Evolutionary conservation across 1,284 basidiomycete species (phyloP).

Genomic region (Cystobasidiaceae sp.): DNA sequence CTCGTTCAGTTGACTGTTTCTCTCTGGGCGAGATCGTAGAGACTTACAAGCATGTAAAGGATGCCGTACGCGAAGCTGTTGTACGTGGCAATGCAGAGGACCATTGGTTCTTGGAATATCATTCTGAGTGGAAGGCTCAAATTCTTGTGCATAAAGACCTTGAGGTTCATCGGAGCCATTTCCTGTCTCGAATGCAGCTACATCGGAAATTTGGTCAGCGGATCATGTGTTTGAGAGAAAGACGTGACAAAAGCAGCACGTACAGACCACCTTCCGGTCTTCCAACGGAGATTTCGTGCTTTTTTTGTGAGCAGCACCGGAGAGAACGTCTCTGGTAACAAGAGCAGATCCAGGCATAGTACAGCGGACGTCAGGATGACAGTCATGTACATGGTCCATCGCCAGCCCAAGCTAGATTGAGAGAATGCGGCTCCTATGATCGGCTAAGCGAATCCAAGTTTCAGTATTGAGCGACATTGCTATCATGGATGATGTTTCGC

Average conservation of each 20-base stretch:
- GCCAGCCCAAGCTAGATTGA: constrained; percentile 49
- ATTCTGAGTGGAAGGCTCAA: constrained; percentile 44
- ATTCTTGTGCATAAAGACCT: constrained; percentile 43
- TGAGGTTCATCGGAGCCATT: constrained; percentile 40
- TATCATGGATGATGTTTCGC: constrained; percentile 46
- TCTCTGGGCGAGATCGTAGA: not conserved
- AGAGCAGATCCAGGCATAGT: constrained; percentile 52
- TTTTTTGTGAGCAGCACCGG: constrained; percentile 34
- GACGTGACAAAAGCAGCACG: constrained; percentile 32
- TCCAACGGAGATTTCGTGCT: constrained; percentile 50
- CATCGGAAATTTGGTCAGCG: not conserved
- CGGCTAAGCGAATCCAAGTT: constrained; percentile 51
- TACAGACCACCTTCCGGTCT: constrained; percentile 48
- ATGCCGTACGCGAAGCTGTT: constrained; percentile 41
- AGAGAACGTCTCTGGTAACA: constrained; percentile 54
- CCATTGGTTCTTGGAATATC: constrained; percentile 46
- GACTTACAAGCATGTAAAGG: constrained; percentile 26
- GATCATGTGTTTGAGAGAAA: not conserved
- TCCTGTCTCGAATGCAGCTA: constrained; percentile 38
- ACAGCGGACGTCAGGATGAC: constrained; percentile 43
- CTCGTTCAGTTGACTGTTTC: constrained; percentile 16
- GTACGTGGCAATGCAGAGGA: constrained; percentile 36
- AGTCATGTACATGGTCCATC: constrained; percentile 45
- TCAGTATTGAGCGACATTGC: constrained; percentile 58
- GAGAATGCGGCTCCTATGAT: constrained; percentile 55